Evolutionary conservation across 2,329 filamentous ascomycete species (phyloP), one percentile per base, ranked within the genome.

Genomic region (Monosporascus sp.): DNA sequence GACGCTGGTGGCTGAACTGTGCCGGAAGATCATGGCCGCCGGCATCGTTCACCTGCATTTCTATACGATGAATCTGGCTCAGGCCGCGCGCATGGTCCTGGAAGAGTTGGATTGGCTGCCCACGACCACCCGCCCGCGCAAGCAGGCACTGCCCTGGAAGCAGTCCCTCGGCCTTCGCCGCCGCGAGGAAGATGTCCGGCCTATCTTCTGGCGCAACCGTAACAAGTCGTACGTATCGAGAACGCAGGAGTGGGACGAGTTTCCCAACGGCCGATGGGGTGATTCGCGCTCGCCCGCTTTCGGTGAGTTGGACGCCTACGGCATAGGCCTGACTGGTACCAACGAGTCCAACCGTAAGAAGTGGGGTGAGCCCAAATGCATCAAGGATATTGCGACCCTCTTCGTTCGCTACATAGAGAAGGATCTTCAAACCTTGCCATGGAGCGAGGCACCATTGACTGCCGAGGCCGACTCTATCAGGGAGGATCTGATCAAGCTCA

Each of bases 221-320:
- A 94, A 96, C 73, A 91, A 94, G 67, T 96, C 92, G 4, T 99
- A 99, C 65, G 86, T 99, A 51, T 85, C 90, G 52, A 90, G 94
- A 51, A 99, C 94, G 1, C 92, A 97, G 68, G 93, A 97, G 62
- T 99, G 94, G 94, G 94, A 99, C 65, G 94, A 99, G 70, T 99
- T 97, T 64, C 94, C 94, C 52, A 99, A 99, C 77, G 94, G 94
- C 47, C 88, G 94, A 71, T 99, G 94, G 94, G 95, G 94, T 72
- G 94, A 99, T 71, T 93, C 92, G 50, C 84, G 94, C 59, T 97
- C 93, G 54, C 94, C 94, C 56, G 94, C 94, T 49, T 99, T 97
- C 66, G 94, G 94, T 65, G 91, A 97, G 71, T 77, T 97, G 50
- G 93, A 97, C 71, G 86, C 90, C 8, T 97, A 99, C 66, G 93